A percentile compares a stretch with the other conserved stretches of the same genome.
Conservation (phyloP, 148 eudicot species). For the Camellia lanceoleosa region DNA sequence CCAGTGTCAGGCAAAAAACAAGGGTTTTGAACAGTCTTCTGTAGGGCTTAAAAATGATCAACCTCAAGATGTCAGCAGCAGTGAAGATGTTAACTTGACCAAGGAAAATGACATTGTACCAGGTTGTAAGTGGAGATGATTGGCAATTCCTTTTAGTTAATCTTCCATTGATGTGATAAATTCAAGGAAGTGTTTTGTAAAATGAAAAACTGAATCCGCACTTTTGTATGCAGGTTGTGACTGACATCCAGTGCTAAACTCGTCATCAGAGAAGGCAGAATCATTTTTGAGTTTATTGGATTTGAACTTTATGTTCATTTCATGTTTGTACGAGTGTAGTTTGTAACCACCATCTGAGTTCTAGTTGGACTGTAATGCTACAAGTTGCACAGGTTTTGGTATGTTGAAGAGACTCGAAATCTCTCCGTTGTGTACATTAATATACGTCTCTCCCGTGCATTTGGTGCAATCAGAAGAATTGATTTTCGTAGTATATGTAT, state of each 20-base stretch:
- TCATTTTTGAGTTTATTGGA: neutral
- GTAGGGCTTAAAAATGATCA: conserved; percentile 28
- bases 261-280: conserved; percentile 11
- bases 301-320: neutral
- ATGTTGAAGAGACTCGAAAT: conserved; percentile 5
- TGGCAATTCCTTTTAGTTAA: neutral
- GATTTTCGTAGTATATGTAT: conserved; percentile 8
- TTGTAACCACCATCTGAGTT: conserved; percentile 3
- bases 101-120: conserved; percentile 15
- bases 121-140: conserved; percentile 19
- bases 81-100: conserved; percentile 21
- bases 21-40: conserved; percentile 25
- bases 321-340: neutral
- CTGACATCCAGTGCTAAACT: conserved; percentile 7
- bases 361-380: neutral
- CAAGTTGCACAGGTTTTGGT: conserved; percentile 16
- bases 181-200: neutral
- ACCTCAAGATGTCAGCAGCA: conserved; percentile 21
- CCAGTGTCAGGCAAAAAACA: conserved; percentile 36
- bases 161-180: neutral
- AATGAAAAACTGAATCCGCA: neutral
- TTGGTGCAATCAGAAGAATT: conserved; percentile 1
- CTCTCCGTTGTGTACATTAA: neutral
- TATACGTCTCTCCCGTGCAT: neutral
- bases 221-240: conserved; percentile 25